A percentile compares a stretch with the other conserved stretches of the same genome.
phyloP scores from a whole-genome alignment of 139 green algal species.

The Penium margaritaceum region DNA sequence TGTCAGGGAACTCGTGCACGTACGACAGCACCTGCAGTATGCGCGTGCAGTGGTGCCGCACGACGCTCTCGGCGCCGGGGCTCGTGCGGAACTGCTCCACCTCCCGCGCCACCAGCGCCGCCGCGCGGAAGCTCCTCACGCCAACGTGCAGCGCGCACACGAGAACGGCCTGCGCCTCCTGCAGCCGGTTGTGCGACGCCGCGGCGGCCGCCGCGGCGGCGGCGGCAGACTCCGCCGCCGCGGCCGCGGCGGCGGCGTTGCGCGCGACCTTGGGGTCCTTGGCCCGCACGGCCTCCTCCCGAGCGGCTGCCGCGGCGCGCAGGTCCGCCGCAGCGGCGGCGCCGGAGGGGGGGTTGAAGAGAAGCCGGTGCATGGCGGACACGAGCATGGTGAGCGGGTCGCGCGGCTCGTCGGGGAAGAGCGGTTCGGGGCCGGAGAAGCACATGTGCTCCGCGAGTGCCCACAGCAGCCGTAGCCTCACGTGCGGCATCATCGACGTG shows the following conservation, averaged over 20 bases:
- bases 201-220: not conserved
- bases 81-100: constrained; percentile 30
- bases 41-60: constrained; percentile 23
- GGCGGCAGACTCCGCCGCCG: not conserved
- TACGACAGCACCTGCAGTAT: constrained; percentile 24
- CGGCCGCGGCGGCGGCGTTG: too few relatives aligned
- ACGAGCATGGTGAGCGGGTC: constrained; percentile 39
- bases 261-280: too few relatives aligned
- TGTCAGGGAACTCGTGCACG: constrained; percentile 19
- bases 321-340: not conserved
- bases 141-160: constrained; percentile 37
- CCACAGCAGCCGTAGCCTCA: constrained; percentile 35
- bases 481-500: not conserved
- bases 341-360: constrained; percentile 16
- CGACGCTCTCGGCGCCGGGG: constrained; percentile 9
- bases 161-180: constrained; percentile 32
- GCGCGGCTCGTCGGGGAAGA: constrained; percentile 33
- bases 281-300: not conserved
- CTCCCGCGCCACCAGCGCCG: constrained; percentile 24
- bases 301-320: constrained; percentile 16
- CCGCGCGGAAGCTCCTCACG: constrained; percentile 13
- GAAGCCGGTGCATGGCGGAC: constrained; percentile 1
- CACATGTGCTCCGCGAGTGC: constrained; percentile 26
- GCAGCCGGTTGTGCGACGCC: not conserved
- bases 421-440: constrained; percentile 1